A percentile compares a stretch with the other conserved stretches of the same genome.
Evolutionary conservation across 176 grass and related monocot genomes (phyloP).

Genomic region (Aegilops longissima): DNA sequence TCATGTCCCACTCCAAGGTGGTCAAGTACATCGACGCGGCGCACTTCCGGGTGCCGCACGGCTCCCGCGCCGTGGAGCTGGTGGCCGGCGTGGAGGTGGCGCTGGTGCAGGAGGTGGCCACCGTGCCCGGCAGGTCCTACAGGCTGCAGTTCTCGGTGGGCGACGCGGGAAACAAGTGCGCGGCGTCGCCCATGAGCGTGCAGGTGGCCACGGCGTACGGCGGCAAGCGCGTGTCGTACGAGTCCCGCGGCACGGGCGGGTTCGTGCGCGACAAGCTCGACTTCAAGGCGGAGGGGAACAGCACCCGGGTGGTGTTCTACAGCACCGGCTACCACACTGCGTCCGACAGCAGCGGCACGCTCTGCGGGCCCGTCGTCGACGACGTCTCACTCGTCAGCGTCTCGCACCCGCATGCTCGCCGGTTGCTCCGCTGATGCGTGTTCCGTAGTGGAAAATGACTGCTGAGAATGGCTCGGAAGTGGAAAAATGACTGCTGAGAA

Average conservation of each 20-base stretch:
- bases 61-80: conserved; percentile 43
- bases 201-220: conserved; percentile 27
- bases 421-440: background rate
- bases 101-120: conserved; percentile 42
- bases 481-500: too few relatives aligned
- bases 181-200: conserved; percentile 25
- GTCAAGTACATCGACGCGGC: conserved; percentile 48
- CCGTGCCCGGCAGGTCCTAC: conserved; percentile 28
- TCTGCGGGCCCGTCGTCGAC: conserved; percentile 45
- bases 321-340: conserved; percentile 30
- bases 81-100: conserved; percentile 49
- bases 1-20: conserved; percentile 47
- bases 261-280: conserved; percentile 27
- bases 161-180: conserved; percentile 34
- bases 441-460: too few relatives aligned
- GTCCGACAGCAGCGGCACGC: conserved; percentile 38
- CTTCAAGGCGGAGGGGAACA: conserved; percentile 8
- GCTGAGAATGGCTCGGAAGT: too few relatives aligned
- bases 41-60: conserved; percentile 45
- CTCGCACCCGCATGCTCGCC: background rate
- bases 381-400: conserved; percentile 22
- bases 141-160: conserved; percentile 44
- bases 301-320: conserved; percentile 37
- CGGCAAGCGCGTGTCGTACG: conserved; percentile 7
- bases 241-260: conserved; percentile 30